These are phyloP conservation scores for Allium fistulosum DNA, from an alignment of 106 monocot species.

Conservation along the genomic window DNA sequence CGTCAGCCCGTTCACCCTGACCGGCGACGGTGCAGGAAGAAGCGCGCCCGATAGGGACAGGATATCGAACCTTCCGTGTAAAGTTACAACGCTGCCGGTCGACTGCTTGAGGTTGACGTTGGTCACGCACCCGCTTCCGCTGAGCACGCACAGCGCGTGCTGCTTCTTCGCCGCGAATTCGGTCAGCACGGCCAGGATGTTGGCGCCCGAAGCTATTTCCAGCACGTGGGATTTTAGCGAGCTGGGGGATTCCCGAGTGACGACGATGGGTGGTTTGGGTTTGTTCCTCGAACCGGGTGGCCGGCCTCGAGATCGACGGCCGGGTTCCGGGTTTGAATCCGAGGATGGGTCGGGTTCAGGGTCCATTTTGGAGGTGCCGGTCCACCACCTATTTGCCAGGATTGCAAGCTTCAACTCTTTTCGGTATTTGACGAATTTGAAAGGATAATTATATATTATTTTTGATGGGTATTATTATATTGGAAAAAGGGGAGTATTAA, in stretches of 20 bases:
- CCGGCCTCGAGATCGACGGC: background rate
- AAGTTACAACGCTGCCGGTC: slow-evolving; percentile 5
- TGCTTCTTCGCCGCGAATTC: slow-evolving; percentile 11
- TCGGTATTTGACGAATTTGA: background rate
- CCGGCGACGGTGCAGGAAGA: slow-evolving; percentile 20
- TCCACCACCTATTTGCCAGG: slow-evolving; percentile 9
- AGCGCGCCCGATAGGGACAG: slow-evolving; percentile 17
- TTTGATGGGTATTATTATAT: too few relatives aligned
- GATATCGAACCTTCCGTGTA: slow-evolving; percentile 18
- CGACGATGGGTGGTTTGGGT: slow-evolving; percentile 9
- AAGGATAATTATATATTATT: too few relatives aligned
- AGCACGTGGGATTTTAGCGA: slow-evolving; percentile 20
- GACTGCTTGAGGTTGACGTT: slow-evolving; percentile 27
- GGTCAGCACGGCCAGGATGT: slow-evolving; percentile 17
- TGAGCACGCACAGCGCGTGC: slow-evolving; percentile 13
- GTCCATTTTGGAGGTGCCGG: slow-evolving; percentile 3
- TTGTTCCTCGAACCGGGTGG: slow-evolving; percentile 4
- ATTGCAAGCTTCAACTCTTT: background rate
- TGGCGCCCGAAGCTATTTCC: slow-evolving; percentile 17
- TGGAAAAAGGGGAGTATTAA: too few relatives aligned
- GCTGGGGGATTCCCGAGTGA: slow-evolving; percentile 17
- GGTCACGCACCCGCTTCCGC: slow-evolving; percentile 19
- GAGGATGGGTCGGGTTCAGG: background rate
- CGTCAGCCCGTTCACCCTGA: slow-evolving; percentile 13
- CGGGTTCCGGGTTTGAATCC: background rate